A percentile compares a stretch with the other conserved stretches of the same genome.
Evolutionary conservation across 352 stramenopile genomes (phyloP).

Genomic region (Pythium plurisporium): DNA sequence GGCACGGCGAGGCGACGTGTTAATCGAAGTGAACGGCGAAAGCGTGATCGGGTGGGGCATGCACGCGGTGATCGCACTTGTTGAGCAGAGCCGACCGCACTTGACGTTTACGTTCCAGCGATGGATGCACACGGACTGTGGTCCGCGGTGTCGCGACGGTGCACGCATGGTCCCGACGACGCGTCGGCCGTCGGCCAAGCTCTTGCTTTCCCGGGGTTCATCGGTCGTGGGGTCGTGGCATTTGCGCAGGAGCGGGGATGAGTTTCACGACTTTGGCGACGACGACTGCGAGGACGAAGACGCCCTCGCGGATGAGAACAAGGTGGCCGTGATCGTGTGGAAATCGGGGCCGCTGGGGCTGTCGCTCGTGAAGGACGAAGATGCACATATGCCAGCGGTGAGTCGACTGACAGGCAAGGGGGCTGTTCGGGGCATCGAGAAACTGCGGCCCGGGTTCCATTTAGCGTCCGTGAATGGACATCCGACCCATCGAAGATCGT

Average conservation of each 20-base stretch:
- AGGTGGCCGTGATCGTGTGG: slow-evolving; percentile 49
- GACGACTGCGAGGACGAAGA: not conserved
- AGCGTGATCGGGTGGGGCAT: slow-evolving; percentile 45
- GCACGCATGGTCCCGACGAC: not conserved
- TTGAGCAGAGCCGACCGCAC: slow-evolving; percentile 30
- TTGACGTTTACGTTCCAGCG: slow-evolving; percentile 57
- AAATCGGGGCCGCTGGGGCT: slow-evolving; percentile 39
- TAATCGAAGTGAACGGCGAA: slow-evolving; percentile 52
- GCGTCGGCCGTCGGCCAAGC: not conserved
- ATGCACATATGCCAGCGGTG: slow-evolving; percentile 44
- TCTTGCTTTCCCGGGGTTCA: not conserved
- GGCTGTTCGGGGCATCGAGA: slow-evolving; percentile 30
- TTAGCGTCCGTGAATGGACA: slow-evolving; percentile 51
- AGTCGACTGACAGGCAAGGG: slow-evolving; percentile 73
- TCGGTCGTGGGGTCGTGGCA: not conserved
- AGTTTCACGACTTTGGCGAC: slow-evolving; percentile 17
- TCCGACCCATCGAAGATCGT: slow-evolving; percentile 19
- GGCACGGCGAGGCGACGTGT: slow-evolving; percentile 39
- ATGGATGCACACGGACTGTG: slow-evolving; percentile 16
- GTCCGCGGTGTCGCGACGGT: slow-evolving; percentile 5
- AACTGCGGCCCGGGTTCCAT: slow-evolving; percentile 37
- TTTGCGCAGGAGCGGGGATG: slow-evolving; percentile 9
- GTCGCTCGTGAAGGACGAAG: slow-evolving; percentile 45
- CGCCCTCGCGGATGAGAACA: not conserved
- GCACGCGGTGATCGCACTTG: slow-evolving; percentile 28